phyloP scores from a whole-genome alignment of 176 grass and related monocot species.

The Avena insularis region DNA sequence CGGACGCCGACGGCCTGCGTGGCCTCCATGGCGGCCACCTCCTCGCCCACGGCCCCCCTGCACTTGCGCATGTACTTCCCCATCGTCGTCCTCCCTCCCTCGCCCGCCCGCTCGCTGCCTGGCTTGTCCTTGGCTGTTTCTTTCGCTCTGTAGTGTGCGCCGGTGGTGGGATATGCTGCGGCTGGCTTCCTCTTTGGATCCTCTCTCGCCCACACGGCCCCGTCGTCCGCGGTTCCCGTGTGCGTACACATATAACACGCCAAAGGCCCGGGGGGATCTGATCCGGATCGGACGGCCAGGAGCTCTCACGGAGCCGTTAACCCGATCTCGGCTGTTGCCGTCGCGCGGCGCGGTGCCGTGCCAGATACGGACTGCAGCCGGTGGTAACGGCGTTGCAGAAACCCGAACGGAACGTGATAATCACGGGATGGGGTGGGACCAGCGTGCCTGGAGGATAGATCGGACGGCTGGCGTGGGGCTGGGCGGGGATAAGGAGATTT shows the following conservation, averaged over 20 bases:
- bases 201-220: neutral
- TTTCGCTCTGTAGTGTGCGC: neutral
- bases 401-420: constrained; percentile 23
- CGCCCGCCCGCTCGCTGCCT: neutral
- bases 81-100: constrained; percentile 45
- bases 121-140: constrained; percentile 37
- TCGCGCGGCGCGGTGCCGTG: neutral
- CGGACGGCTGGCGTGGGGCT: constrained; percentile 16
- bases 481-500: no score
- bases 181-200: constrained; percentile 30
- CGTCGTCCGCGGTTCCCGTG: constrained; percentile 30
- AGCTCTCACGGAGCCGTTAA: constrained; percentile 38
- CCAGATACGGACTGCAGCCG: neutral
- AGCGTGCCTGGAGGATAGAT: neutral
- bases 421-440: neutral
- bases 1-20: constrained; percentile 72
- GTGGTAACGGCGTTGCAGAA: neutral
- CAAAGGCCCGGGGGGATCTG: constrained; percentile 3
- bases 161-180: constrained; percentile 11
- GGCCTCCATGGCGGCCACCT: constrained; percentile 69
- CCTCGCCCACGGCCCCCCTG: constrained; percentile 46
- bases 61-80: constrained; percentile 84
- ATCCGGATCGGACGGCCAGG: constrained; percentile 49
- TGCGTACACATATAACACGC: constrained; percentile 47
- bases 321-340: constrained; percentile 42